phyloP scores from a whole-genome alignment of 441 rosid species.

The Macaranga tanarius region DNA sequence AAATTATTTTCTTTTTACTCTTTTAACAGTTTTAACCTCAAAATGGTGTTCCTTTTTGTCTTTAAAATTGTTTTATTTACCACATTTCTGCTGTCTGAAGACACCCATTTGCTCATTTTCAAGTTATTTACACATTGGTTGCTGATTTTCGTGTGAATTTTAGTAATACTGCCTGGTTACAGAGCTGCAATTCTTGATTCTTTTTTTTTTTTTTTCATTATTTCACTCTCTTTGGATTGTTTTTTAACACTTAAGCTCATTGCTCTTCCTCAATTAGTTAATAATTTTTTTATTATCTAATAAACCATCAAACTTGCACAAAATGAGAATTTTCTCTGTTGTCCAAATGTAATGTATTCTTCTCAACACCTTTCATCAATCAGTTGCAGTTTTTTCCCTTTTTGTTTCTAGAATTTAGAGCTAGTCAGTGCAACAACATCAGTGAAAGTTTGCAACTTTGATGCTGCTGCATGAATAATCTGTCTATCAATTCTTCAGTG shows the following conservation, averaged over 20 bases:
- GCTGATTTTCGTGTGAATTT: not conserved
- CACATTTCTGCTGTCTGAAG: not conserved
- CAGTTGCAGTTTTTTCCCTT: conserved; percentile 7
- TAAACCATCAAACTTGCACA: conserved; percentile 9
- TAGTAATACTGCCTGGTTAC: not conserved
- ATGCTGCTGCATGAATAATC: conserved; percentile 21
- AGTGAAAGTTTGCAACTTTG: conserved; percentile 26
- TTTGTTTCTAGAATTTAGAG: conserved; percentile 28
- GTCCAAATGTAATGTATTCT: not conserved
- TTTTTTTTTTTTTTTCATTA: not conserved
- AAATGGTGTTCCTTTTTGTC: conserved; percentile 5
- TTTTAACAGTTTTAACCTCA: conserved; percentile 9
- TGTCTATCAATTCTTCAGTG: not conserved
- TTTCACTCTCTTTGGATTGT: not conserved
- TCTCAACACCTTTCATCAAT: conserved; percentile 5
- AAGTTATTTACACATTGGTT: not conserved
- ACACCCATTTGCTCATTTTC: conserved; percentile 14
- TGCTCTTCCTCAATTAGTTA: not conserved
- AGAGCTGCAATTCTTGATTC: not conserved
- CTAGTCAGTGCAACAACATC: conserved; percentile 19
- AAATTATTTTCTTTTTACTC: conserved; percentile 2
- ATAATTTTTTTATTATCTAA: not conserved
- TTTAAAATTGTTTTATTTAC: not conserved
- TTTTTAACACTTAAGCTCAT: not conserved
- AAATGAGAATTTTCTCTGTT: not conserved